Evolutionary conservation across 1,284 basidiomycete species (phyloP).

Genomic region (Kalmanozyma brasiliensis): DNA sequence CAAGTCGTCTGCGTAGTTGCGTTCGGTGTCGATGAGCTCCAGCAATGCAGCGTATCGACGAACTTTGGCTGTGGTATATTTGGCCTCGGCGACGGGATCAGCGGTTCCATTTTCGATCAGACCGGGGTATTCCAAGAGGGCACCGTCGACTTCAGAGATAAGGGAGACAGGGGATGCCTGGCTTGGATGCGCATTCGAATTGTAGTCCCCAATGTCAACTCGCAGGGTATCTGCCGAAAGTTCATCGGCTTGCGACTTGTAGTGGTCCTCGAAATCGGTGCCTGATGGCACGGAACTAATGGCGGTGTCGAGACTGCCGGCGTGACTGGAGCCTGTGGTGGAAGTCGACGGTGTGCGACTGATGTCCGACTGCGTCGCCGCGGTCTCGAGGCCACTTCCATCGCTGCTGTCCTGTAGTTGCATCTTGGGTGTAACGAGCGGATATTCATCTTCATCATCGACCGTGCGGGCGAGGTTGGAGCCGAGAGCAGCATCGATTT

Average conservation of each 20-base stretch:
- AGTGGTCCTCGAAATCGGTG: constrained; percentile 28
- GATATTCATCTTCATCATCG: not conserved
- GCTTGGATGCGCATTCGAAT: constrained; percentile 15
- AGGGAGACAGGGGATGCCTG: constrained; percentile 38
- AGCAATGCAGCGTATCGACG: constrained; percentile 58
- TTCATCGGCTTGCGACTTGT: constrained; percentile 37
- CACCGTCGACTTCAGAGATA: constrained; percentile 25
- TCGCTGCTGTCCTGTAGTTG: constrained; percentile 26
- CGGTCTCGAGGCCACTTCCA: constrained; percentile 22
- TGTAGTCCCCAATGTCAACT: constrained; percentile 19
- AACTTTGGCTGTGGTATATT: constrained; percentile 33
- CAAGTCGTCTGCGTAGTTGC: constrained; percentile 64
- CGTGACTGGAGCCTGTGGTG: constrained; percentile 52
- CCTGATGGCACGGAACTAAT: constrained; percentile 47
- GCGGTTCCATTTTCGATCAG: constrained; percentile 10
- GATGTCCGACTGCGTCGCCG: constrained; percentile 55
- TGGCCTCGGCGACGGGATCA: constrained; percentile 24
- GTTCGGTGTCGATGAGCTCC: constrained; percentile 65
- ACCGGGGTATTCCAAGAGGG: constrained; percentile 13
- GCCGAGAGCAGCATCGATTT: constrained; percentile 18
- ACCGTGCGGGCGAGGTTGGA: not conserved
- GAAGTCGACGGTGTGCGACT: constrained; percentile 63
- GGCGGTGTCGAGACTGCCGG: constrained; percentile 48
- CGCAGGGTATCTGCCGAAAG: constrained; percentile 35
- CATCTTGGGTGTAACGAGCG: constrained; percentile 14